Evolutionary conservation across 305 asterid genomes (phyloP).

Genomic region (Caryopteris hybrid): DNA sequence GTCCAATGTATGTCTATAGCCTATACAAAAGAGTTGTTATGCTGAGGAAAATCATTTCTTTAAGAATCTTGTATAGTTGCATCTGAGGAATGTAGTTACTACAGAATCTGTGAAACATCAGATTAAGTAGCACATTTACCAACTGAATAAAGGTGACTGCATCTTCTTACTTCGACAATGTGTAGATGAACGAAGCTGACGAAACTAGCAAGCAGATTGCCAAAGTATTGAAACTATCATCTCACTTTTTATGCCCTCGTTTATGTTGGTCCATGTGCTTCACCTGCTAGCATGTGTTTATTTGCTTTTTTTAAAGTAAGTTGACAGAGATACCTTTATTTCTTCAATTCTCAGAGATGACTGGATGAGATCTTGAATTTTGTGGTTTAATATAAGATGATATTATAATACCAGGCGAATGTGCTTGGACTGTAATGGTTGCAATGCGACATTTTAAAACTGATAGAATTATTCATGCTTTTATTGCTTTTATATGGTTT

Average conservation of each 20-base stretch:
- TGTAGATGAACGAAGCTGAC: neutral
- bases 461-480: neutral
- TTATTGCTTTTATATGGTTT: neutral
- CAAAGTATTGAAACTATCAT: neutral
- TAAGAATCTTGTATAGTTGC: neutral
- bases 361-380: neutral
- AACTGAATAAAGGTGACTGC: neutral
- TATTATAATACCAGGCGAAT: neutral
- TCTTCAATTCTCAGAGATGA: neutral
- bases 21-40: neutral
- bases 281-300: neutral
- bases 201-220: neutral
- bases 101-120: neutral
- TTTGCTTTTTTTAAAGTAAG: neutral
- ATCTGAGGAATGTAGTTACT: neutral
- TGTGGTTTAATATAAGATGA: neutral
- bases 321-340: neutral
- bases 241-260: neutral
- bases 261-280: neutral
- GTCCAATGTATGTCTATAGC: neutral
- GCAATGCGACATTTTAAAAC: neutral
- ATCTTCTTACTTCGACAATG: neutral
- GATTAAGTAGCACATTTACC: neutral
- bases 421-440: neutral
- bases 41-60: neutral